Evolutionary conservation across 116 monocot species (phyloP), one percentile per base, ranked within the genome.

Genomic region (Cymodocea nodosa): DNA sequence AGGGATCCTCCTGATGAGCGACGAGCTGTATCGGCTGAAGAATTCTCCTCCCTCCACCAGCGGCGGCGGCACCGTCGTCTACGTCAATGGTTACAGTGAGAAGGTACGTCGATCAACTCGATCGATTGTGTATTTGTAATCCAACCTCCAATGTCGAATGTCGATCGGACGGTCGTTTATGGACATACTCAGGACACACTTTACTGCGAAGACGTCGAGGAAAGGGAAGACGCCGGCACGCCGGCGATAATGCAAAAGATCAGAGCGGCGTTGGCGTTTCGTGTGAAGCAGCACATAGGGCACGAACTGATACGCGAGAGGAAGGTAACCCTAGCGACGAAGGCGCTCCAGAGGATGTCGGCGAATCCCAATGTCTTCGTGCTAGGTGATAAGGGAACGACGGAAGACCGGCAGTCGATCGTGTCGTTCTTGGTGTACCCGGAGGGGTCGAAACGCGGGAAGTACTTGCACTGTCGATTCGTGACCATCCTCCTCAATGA

Each of bases 161-260:
- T 2, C 6, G 44, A 44, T 44, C 44, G 11, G 44, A 44, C 44
- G 0, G 0, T 60, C 35, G 9, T 34, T 2, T 13, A 60, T 60
- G 35, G 9, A 4, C 5, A 35, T 11, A 4, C 25, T 60, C 23
- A 82, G 83, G 85, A 93, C 23, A 89, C 85, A 3, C 23, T 93
- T 14, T 93, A 93, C 72, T 66, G 70, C 44, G 74, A 76, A 1
- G 59, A 76, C 22, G 51, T 83, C 15, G 89, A 88, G 50, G 85
- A 85, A 73, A 65, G 89, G 14, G 93, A 93, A 52, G 85, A 93
- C 40, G 73, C 77, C 8, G 93, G 93, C 17, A 93, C 89, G 23
- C 93, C 93, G 48, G 70, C 85, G 3, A 93, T 93, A 56, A 69
- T 84, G 6, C 89, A 85, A 25, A 85, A 80, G 76, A 67, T 92